These are phyloP conservation scores for Neonectria sp. DNA, from an alignment of 2,329 filamentous ascomycete species.

Conservation along the genomic window DNA sequence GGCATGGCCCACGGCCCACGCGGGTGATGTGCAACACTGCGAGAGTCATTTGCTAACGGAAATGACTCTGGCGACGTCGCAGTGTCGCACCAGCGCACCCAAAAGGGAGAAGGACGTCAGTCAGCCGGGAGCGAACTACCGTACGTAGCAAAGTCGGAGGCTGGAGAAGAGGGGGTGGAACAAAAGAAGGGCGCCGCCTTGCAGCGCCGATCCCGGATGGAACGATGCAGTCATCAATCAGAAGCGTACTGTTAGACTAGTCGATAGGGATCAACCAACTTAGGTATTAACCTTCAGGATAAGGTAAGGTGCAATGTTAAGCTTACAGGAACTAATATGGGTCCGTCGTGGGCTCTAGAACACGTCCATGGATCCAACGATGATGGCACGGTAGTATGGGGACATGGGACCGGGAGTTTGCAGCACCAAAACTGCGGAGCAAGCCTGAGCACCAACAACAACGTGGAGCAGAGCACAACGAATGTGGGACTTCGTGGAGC, in stretches of 20 bases:
- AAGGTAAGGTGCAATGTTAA: conserved; percentile 26
- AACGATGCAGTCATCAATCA: neutral
- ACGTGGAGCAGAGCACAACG: too few relatives aligned
- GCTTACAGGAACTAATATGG: conserved; percentile 16
- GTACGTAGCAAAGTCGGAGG: too few relatives aligned
- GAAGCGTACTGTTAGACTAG: too few relatives aligned
- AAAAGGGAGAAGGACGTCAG: neutral
- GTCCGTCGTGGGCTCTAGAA: conserved; percentile 13
- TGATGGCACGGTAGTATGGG: too few relatives aligned
- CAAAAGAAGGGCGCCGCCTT: too few relatives aligned
- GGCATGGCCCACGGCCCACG: conserved; percentile 29
- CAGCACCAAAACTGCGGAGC: neutral
- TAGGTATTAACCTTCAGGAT: conserved; percentile 24
- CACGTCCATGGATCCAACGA: neutral
- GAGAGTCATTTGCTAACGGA: too few relatives aligned
- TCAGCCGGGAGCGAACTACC: neutral
- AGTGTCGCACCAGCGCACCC: too few relatives aligned
- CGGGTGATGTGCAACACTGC: neutral
- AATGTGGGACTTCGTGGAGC: too few relatives aligned
- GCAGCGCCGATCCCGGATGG: too few relatives aligned
- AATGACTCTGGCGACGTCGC: too few relatives aligned
- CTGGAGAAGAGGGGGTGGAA: neutral
- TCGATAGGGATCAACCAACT: neutral
- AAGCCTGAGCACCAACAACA: too few relatives aligned
- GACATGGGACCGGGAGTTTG: neutral